Evolutionary conservation across 257 asterid species (phyloP).

Genomic region (Plantago elongata): DNA sequence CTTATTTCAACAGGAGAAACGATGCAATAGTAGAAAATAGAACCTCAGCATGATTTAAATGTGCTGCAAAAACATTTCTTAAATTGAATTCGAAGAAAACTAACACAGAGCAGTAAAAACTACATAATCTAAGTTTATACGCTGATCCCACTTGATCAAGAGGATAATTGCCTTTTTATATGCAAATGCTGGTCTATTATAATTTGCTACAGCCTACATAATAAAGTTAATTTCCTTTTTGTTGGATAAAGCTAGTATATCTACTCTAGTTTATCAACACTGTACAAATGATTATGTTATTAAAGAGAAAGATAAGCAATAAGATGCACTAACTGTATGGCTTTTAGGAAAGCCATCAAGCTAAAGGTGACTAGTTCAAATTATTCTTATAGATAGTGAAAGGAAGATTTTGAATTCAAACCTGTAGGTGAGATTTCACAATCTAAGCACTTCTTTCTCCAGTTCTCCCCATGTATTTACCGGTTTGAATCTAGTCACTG

Average conservation of each 20-base stretch:
- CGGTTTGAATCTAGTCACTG: no score
- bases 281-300: background rate
- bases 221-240: background rate
- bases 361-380: background rate
- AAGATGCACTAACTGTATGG: background rate
- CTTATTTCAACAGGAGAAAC: no score
- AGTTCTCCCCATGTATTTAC: no score
- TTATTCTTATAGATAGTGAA: background rate
- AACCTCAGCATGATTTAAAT: no score
- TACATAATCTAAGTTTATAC: background rate
- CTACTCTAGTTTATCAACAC: background rate
- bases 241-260: slow-evolving; percentile 1
- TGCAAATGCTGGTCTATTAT: background rate
- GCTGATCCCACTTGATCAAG: background rate
- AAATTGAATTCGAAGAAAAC: no score
- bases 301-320: background rate
- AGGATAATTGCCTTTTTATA: no score
- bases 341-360: slow-evolving; percentile 4
- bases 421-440: no score
- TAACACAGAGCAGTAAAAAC: no score
- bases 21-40: no score
- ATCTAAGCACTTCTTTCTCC: no score
- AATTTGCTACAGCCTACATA: background rate
- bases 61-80: no score
- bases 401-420: background rate